Base-by-base conservation (phyloP, 2,329 filamentous ascomycete species). In the Fusarium sp. region DNA sequence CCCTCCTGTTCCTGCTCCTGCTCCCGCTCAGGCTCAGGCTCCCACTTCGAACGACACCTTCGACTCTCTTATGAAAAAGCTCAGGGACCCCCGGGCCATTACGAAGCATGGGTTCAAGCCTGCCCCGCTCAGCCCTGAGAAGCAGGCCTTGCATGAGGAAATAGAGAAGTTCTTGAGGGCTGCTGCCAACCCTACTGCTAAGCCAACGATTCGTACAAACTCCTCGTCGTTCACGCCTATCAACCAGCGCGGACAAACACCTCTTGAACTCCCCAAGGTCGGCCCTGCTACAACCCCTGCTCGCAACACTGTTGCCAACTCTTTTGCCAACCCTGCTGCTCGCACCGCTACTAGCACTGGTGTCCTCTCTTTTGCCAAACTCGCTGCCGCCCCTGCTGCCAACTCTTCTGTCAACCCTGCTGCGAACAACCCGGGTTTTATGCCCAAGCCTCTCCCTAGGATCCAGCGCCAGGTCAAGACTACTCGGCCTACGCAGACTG, bases 1-100 rank as follows among this genome's bases (percentile, higher is more conserved):
- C 4, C 69, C 69, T 11, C 40, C 60, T 6, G 59, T 29, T 16
- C 59, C 60, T 18, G 44, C 27, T 29, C 27, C 60, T 16, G 44
- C 27, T 29, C 27, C 60, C 23, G 44, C 46, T 20, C 34, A 38
- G 8, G 9, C 10, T 16, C n/a, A 38, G 8, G 9, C 10, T 16
- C n/a, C 55, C 5, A 16, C 31, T 34, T 51, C 9, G 13, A 63
- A 29, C 8, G 55, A 64, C 20, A 38, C 61, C 46, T 36, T 66
- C 16, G 38, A 53, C 9, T 60, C 64, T 1, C 23, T 61, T 16
- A 20, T 62, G 31, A 46, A 42, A 10, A 46, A 65, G 4, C 31
- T 57, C 9, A 13, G n/a, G 23, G 27, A 46, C 23, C 23, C 53
- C 9, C 66, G 59, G 31, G 6, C 57, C 2, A 69, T 66, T 31